Percentiles rank a stretch among this genome's conserved stretches.
Conservation (phyloP, 495 filamentous ascomycete genomes). For the Arthonia radiata region DNA sequence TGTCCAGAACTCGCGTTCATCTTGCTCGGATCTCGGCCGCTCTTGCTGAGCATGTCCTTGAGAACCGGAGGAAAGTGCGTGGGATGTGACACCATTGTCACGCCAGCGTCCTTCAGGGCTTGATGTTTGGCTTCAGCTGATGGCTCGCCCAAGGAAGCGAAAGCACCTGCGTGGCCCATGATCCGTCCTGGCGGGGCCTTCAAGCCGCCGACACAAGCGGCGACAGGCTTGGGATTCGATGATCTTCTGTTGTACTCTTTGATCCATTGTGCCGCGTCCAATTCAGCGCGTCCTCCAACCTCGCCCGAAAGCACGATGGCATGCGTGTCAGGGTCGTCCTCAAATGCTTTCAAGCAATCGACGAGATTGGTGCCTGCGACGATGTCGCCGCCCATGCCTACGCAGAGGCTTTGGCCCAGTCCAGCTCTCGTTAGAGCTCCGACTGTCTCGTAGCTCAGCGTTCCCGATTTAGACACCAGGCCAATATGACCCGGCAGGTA, state of each 20-base stretch:
- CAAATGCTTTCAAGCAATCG: conserved; percentile 49
- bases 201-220: conserved; percentile 50
- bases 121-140: conserved; percentile 38
- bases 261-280: conserved; percentile 66
- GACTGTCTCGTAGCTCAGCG: conserved; percentile 70
- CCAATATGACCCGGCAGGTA: conserved; percentile 53
- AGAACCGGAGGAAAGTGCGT: too few species aligned
- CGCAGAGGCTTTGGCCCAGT: conserved; percentile 63
- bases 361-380: conserved; percentile 60
- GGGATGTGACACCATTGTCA: conserved; percentile 56
- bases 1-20: too few species aligned
- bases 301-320: conserved; percentile 71
- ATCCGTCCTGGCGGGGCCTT: conserved; percentile 39
- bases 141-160: conserved; percentile 41
- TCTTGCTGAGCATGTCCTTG: too few species aligned
- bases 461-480: conserved; percentile 73
- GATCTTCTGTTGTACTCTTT: conserved; percentile 34
- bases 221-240: conserved; percentile 53
- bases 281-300: conserved; percentile 58
- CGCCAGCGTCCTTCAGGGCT: conserved; percentile 42
- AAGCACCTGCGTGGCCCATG: conserved; percentile 81
- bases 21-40: too few species aligned
- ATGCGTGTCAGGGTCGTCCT: conserved; percentile 49
- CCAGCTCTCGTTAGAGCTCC: conserved; percentile 61
- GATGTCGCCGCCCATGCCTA: conserved; percentile 74